phyloP scores from a whole-genome alignment of 306 rosid genomes.

The Acacia confusa region DNA sequence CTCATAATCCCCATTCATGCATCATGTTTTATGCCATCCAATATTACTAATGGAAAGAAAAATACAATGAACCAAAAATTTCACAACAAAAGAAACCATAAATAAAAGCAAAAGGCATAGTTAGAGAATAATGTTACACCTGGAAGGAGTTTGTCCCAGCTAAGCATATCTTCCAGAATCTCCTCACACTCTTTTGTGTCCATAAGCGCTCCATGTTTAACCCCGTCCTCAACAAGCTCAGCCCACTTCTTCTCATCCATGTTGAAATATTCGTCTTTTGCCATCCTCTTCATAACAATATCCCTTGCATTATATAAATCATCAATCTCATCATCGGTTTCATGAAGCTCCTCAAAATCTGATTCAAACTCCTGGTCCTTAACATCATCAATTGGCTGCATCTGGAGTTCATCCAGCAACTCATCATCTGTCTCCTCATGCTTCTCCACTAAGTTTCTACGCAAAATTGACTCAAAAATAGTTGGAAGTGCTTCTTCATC shows the following conservation, averaged over 20 bases:
- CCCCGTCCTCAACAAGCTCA: slow-evolving; percentile 45
- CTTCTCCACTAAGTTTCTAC: slow-evolving; percentile 58
- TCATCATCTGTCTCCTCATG: slow-evolving; percentile 90
- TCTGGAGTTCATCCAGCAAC: slow-evolving; percentile 49
- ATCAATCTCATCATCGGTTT: slow-evolving; percentile 76
- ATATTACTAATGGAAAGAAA: neutral
- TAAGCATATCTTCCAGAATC: slow-evolving; percentile 59
- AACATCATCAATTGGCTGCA: slow-evolving; percentile 55
- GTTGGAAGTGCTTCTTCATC: slow-evolving; percentile 68
- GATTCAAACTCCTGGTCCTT: slow-evolving; percentile 52
- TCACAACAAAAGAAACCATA: neutral
- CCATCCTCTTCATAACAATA: slow-evolving; percentile 50
- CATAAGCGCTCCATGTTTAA: slow-evolving; percentile 45
- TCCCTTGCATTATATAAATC: slow-evolving; percentile 66
- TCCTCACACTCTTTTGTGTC: slow-evolving; percentile 57
- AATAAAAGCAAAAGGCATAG: neutral
- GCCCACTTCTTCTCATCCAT: slow-evolving; percentile 61
- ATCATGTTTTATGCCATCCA: neutral
- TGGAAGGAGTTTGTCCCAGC: slow-evolving; percentile 64
- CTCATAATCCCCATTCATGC: neutral
- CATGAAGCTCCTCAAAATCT: slow-evolving; percentile 53
- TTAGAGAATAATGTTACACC: slow-evolving; percentile 30
- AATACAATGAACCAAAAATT: neutral
- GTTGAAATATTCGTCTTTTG: slow-evolving; percentile 52
- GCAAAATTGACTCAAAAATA: slow-evolving; percentile 67